Percentiles rank a stretch among this genome's conserved stretches.
These are phyloP conservation scores for Myriosclerotinia duriaeana DNA, from an alignment of 2,329 filamentous ascomycete genomes.

Conservation along the genomic window DNA sequence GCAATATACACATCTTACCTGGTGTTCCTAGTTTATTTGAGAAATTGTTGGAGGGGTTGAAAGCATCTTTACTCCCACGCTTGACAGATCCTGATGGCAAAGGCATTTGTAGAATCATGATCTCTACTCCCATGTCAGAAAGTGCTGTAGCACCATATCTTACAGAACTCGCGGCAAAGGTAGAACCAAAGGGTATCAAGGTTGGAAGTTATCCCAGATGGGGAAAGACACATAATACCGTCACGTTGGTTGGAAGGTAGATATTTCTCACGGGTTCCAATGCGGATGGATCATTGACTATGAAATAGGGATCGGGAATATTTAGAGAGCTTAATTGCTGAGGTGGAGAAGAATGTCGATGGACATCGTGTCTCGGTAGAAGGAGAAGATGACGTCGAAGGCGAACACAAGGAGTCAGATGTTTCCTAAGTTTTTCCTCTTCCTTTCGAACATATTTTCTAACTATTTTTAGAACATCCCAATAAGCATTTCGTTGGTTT, in stretches of 20 bases:
- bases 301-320: conserved; percentile 63
- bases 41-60: conserved; percentile 72
- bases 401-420: conserved; percentile 27
- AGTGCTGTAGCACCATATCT: conserved; percentile 81
- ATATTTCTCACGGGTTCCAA: conserved; percentile 29
- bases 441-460: neutral
- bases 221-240: conserved; percentile 83
- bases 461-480: conserved; percentile 21
- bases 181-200: conserved; percentile 77
- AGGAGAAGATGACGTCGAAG: conserved; percentile 61
- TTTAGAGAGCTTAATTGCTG: conserved; percentile 73
- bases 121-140: conserved; percentile 85
- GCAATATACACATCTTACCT: conserved; percentile 89
- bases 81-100: conserved; percentile 78
- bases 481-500: conserved; percentile 1
- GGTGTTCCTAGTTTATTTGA: conserved; percentile 85
- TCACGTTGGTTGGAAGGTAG: conserved; percentile 74
- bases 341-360: conserved; percentile 74
- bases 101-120: conserved; percentile 73
- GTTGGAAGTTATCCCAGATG: conserved; percentile 94
- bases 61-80: conserved; percentile 66
- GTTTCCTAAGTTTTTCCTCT: neutral
- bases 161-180: conserved; percentile 72
- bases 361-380: conserved; percentile 70
- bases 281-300: conserved; percentile 18